phyloP scores from a whole-genome alignment of 345 rosid species.

The Jatropha curcas region DNA sequence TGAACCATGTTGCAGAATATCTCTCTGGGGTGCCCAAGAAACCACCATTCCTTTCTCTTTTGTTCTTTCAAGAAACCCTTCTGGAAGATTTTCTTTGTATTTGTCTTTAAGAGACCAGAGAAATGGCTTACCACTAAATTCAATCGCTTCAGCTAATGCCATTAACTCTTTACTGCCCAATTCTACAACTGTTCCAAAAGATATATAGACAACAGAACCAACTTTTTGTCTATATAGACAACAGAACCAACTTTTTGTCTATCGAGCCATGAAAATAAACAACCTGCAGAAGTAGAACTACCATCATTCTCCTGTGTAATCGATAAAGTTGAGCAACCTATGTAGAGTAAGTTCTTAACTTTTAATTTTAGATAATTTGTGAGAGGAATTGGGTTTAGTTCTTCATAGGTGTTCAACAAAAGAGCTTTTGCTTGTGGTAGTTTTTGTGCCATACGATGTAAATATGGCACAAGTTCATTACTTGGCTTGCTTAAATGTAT shows the following conservation, averaged over 20 bases:
- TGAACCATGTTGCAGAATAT: slow-evolving; percentile 4
- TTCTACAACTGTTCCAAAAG: neutral
- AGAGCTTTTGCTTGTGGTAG: neutral
- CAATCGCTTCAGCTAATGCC: slow-evolving; percentile 1
- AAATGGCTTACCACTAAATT: slow-evolving; percentile 4
- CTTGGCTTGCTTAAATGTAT: too few relatives aligned
- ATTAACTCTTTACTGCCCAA: neutral
- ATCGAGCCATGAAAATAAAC: slow-evolving; percentile 4
- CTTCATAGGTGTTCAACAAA: neutral
- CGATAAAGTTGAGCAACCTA: neutral
- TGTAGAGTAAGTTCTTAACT: neutral
- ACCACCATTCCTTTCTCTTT: slow-evolving; percentile 5
- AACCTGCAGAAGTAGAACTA: too few relatives aligned
- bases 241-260: neutral
- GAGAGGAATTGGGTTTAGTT: neutral
- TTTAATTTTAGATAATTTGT: neutral
- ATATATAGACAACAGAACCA: slow-evolving; percentile 1
- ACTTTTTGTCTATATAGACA: too few relatives aligned
- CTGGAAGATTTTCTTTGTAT: slow-evolving; percentile 1
- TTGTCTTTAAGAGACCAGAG: slow-evolving; percentile 30
- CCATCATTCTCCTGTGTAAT: too few relatives aligned
- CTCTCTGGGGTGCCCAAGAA: neutral
- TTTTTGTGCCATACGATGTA: neutral
- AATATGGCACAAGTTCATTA: neutral
- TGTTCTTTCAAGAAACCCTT: slow-evolving; percentile 8